These are phyloP conservation scores for Lasiodiplodia citricola DNA, from an alignment of 2,329 filamentous ascomycete genomes.

Conservation along the genomic window DNA sequence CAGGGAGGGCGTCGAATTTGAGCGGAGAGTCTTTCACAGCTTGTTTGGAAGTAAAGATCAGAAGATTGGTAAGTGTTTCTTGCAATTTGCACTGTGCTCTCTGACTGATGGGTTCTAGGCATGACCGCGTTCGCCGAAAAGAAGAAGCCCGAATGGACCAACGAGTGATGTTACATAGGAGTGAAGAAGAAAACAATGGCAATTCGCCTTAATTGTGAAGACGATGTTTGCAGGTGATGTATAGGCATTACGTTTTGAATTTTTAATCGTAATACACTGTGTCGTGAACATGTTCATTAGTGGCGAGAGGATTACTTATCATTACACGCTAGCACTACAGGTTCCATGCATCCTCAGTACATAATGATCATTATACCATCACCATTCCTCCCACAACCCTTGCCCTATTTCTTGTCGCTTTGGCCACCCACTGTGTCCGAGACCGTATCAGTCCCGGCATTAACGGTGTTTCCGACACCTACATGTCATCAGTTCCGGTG, in stretches of 20 bases:
- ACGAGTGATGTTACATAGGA: slow-evolving; percentile 61
- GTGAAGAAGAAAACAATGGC: neutral
- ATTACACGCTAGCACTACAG: neutral
- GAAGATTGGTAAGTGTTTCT: slow-evolving; percentile 73
- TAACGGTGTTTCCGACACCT: slow-evolving; percentile 21
- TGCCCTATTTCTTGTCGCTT: slow-evolving; percentile 5
- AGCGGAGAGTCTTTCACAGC: slow-evolving; percentile 89
- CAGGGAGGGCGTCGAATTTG: slow-evolving; percentile 91
- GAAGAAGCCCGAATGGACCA: slow-evolving; percentile 87
- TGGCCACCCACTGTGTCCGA: neutral
- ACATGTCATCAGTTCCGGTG: neutral
- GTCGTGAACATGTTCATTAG: too few relatives aligned
- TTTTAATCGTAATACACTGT: too few relatives aligned
- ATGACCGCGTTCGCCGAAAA: slow-evolving; percentile 96
- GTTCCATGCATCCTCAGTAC: neutral
- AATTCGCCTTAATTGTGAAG: neutral
- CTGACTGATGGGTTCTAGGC: slow-evolving; percentile 43
- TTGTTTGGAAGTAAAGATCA: slow-evolving; percentile 95
- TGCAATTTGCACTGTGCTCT: neutral
- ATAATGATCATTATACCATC: neutral
- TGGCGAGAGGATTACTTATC: neutral
- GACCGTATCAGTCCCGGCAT: slow-evolving; percentile 13
- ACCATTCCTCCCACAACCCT: neutral
- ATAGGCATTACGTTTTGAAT: too few relatives aligned
- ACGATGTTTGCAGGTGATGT: too few relatives aligned